Conservation (phyloP, 1,284 basidiomycete genomes). For the Cutaneotrichosporon cyanovorans region DNA sequence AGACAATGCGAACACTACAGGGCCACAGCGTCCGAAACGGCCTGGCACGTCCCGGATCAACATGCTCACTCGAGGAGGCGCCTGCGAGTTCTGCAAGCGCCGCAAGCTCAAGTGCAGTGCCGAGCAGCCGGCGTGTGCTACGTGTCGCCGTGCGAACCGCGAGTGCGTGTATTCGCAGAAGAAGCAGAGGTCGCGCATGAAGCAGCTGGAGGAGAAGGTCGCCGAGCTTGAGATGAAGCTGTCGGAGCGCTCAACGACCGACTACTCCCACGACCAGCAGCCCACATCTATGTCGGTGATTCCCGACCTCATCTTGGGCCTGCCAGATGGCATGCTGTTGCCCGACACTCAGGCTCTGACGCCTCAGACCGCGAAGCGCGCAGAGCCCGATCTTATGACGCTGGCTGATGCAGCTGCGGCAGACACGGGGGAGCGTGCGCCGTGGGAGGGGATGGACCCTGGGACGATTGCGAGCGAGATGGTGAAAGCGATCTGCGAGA, state of each 20-base stretch:
- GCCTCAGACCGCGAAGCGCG: slow-evolving; percentile 3
- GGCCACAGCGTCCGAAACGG: slow-evolving; percentile 19
- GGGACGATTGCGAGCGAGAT: slow-evolving; percentile 27
- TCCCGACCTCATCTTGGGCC: slow-evolving; percentile 5
- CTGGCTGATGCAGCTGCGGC: slow-evolving; percentile 42
- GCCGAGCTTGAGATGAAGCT: slow-evolving; percentile 35
- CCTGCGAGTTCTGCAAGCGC: slow-evolving; percentile 46
- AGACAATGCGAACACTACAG: no score
- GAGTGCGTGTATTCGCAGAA: slow-evolving; percentile 44
- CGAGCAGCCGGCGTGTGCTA: slow-evolving; percentile 35
- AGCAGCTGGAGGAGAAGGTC: slow-evolving; percentile 39
- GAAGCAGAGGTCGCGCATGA: slow-evolving; percentile 38
- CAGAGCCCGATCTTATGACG: slow-evolving; percentile 41
- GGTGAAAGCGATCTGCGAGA: slow-evolving; percentile 43
- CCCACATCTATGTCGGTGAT: slow-evolving; percentile 6
- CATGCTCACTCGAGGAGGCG: slow-evolving; percentile 42
- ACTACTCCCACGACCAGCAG: neutral
- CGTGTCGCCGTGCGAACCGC: slow-evolving; percentile 31
- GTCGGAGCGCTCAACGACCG: neutral
- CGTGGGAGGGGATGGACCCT: slow-evolving; percentile 29
- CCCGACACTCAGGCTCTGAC: slow-evolving; percentile 1
- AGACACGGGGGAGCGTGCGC: slow-evolving; percentile 14
- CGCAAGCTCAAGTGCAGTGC: slow-evolving; percentile 44
- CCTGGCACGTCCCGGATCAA: slow-evolving; percentile 35
- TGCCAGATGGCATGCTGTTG: neutral